Evolutionary conservation across 2,329 filamentous ascomycete species (phyloP).

Genomic region (Dactylella cylindrospora): DNA sequence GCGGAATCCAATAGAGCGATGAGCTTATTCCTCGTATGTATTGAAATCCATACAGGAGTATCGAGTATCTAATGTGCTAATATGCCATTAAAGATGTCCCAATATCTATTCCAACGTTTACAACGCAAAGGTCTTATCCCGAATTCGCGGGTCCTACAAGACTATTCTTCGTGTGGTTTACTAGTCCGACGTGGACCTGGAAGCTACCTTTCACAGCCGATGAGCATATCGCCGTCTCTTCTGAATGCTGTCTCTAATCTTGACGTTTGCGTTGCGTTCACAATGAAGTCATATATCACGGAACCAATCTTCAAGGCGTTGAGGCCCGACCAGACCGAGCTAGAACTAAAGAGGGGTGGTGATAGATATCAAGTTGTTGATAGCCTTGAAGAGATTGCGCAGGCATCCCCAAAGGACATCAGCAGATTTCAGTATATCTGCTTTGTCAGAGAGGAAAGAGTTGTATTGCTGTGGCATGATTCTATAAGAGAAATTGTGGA

Average conservation of each 20-base stretch:
- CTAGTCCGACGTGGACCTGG: constrained; percentile 46
- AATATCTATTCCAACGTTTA: constrained; percentile 40
- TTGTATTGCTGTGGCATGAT: constrained; percentile 56
- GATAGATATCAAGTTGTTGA: constrained; percentile 56
- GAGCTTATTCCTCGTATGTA: constrained; percentile 34
- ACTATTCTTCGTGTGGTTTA: constrained; percentile 21
- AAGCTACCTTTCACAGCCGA: constrained; percentile 54
- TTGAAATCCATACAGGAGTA: neutral
- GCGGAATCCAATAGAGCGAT: constrained; percentile 20
- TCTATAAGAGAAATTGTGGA: constrained; percentile 53
- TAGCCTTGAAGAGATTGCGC: constrained; percentile 53
- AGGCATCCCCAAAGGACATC: constrained; percentile 52
- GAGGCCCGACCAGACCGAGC: constrained; percentile 53
- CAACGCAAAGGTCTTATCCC: constrained; percentile 36
- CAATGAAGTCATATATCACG: constrained; percentile 57
- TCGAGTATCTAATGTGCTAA: neutral
- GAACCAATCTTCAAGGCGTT: constrained; percentile 55
- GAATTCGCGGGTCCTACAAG: constrained; percentile 1
- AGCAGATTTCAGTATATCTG: constrained; percentile 56
- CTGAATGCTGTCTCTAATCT: constrained; percentile 55
- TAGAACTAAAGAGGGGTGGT: constrained; percentile 53
- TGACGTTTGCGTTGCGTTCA: constrained; percentile 56
- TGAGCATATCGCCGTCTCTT: constrained; percentile 52
- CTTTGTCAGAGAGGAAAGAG: constrained; percentile 53
- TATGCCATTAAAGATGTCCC: constrained; percentile 12